A percentile compares a stretch with the other conserved stretches of the same genome.
Conservation (phyloP, 1,139 yeast species). For the Hyphopichia wangnamkhiaoensis region DNA sequence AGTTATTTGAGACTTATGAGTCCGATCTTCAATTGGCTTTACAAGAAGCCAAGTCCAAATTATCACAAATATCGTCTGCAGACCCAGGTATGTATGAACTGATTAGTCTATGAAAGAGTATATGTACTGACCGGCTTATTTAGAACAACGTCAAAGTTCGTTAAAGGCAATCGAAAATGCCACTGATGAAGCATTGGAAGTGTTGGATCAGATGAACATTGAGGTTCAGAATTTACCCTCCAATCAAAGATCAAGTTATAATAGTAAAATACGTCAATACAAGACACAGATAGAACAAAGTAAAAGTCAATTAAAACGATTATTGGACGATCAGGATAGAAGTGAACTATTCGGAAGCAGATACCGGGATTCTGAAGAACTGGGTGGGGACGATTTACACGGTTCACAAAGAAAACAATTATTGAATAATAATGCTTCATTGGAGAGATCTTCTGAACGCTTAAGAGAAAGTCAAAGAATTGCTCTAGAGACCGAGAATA, state of each 20-base stretch:
- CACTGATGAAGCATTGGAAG: conserved; percentile 76
- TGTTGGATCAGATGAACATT: conserved; percentile 75
- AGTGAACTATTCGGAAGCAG: conserved; percentile 66
- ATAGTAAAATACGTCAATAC: conserved; percentile 70
- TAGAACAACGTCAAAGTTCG: conserved; percentile 49
- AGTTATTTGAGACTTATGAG: conserved; percentile 68
- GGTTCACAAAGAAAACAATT: conserved; percentile 82
- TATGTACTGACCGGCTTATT: conserved; percentile 5
- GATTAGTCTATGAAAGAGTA: background rate
- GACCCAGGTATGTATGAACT: conserved; percentile 47
- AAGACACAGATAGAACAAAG: conserved; percentile 59
- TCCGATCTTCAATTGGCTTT: conserved; percentile 72
- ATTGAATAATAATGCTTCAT: conserved; percentile 72
- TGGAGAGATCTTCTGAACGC: conserved; percentile 82
- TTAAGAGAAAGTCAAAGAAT: conserved; percentile 85
- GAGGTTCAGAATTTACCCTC: conserved; percentile 84
- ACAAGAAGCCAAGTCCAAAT: conserved; percentile 68
- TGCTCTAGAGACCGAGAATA: conserved; percentile 88
- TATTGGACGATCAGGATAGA: conserved; percentile 66
- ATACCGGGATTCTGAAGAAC: conserved; percentile 31
- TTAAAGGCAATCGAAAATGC: conserved; percentile 65
- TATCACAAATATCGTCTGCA: conserved; percentile 56
- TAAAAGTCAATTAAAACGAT: conserved; percentile 51
- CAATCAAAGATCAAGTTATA: conserved; percentile 63
- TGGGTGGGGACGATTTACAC: conserved; percentile 41